phyloP scores from a whole-genome alignment of 768 basidiomycete genomes.

The Mycena albidolilacea region DNA sequence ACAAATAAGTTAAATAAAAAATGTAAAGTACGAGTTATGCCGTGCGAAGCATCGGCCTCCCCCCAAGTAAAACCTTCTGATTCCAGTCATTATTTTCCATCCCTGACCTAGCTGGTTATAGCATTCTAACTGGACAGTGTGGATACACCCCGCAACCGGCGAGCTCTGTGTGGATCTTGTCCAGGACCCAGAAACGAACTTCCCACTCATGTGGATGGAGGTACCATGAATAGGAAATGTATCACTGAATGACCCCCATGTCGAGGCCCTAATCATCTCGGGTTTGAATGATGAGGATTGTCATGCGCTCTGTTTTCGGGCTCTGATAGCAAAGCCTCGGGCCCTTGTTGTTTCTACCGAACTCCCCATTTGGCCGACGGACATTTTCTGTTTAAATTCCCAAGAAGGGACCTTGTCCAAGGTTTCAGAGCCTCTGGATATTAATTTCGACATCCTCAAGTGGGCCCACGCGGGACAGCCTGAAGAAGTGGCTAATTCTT shows the following conservation, averaged over 20 bases:
- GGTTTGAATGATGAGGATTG: not conserved
- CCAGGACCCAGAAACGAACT: too few species aligned
- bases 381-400: too few species aligned
- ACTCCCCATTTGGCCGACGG: not conserved
- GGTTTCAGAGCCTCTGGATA: not conserved
- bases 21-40: too few species aligned
- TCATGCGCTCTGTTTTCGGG: not conserved
- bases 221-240: too few species aligned
- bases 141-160: not conserved
- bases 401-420: not conserved
- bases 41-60: too few species aligned
- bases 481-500: not conserved
- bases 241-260: too few species aligned
- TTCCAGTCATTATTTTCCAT: too few species aligned
- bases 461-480: not conserved
- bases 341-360: not conserved
- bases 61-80: too few species aligned
- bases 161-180: not conserved
- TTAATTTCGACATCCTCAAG: not conserved
- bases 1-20: too few species aligned
- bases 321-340: not conserved
- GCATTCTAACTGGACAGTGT: not conserved
- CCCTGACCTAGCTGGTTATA: too few species aligned
- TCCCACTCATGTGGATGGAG: too few species aligned
- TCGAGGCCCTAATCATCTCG: too few species aligned